Evolutionary conservation across 768 basidiomycete genomes (phyloP).

Genomic region (Cyclocybe aegerita): DNA sequence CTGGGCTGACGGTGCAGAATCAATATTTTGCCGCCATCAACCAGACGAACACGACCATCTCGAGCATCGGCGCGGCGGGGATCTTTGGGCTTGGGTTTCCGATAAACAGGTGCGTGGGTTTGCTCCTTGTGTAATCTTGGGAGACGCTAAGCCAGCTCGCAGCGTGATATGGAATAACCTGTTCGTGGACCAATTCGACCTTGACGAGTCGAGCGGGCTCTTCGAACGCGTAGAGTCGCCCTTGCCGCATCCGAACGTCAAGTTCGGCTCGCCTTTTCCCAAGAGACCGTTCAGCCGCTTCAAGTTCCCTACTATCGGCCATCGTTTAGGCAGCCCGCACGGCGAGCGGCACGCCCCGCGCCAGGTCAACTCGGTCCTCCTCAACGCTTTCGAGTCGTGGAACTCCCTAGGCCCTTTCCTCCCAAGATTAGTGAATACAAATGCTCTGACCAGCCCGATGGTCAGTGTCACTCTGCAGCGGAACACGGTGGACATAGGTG

Average conservation of each 20-base stretch:
- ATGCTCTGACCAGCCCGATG: constrained; percentile 40
- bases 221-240: neutral
- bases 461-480: constrained; percentile 67
- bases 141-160: neutral
- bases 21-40: constrained; percentile 71
- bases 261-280: constrained; percentile 25
- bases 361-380: constrained; percentile 13
- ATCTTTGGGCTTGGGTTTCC: constrained; percentile 80
- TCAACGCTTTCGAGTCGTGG: constrained; percentile 37
- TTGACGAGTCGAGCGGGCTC: constrained; percentile 1
- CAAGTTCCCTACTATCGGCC: constrained; percentile 28
- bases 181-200: constrained; percentile 22
- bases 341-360: constrained; percentile 10
- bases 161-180: constrained; percentile 49
- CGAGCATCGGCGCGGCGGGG: constrained; percentile 56
- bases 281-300: constrained; percentile 20
- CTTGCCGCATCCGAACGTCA: constrained; percentile 9
- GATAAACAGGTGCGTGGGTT: constrained; percentile 52
- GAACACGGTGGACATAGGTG: constrained; percentile 65
- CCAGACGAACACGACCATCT: constrained; percentile 64
- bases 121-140: neutral
- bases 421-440: constrained; percentile 41
- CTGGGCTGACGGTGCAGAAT: constrained; percentile 43
- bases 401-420: constrained; percentile 43
- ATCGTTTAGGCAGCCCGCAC: constrained; percentile 6